A percentile compares a stretch with the other conserved stretches of the same genome.
These are phyloP conservation scores for Colletotrichum sp. DNA, from an alignment of 2,329 filamentous ascomycete species.

Conservation along the genomic window DNA sequence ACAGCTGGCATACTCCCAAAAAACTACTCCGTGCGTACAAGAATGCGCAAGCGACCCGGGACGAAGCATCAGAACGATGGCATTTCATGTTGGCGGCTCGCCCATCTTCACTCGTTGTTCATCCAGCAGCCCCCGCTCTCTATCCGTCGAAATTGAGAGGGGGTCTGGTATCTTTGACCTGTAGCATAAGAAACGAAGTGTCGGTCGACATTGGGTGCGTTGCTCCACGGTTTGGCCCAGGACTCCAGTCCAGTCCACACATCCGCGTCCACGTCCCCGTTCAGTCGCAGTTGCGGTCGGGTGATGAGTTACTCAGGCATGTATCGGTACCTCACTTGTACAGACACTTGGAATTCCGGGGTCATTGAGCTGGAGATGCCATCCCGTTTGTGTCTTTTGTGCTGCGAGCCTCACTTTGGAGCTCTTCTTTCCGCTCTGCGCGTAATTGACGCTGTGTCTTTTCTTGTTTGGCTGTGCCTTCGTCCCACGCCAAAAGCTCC, in stretches of 20 bases:
- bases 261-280: not conserved
- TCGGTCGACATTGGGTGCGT: constrained; percentile 10
- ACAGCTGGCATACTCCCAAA: not conserved
- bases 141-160: not conserved
- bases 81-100: not conserved
- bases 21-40: not conserved
- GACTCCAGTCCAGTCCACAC: not conserved
- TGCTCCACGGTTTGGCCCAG: not conserved
- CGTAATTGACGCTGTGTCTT: not conserved
- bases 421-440: not conserved
- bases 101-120: constrained; percentile 3
- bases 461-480: not conserved
- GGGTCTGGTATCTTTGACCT: constrained; percentile 9
- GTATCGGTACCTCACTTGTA: not conserved
- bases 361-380: not conserved
- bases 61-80: not conserved
- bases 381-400: not conserved
- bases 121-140: not conserved
- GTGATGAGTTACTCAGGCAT: constrained; percentile 2
- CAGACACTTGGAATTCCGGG: not conserved
- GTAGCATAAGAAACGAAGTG: constrained; percentile 1
- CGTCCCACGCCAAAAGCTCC: not conserved
- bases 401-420: not conserved
- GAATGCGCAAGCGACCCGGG: not conserved
- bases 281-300: constrained; percentile 17